Evolutionary conservation across 2,329 filamentous ascomycete species (phyloP), one percentile per base, ranked within the genome.

Genomic region (Aspergillus versicolor): DNA sequence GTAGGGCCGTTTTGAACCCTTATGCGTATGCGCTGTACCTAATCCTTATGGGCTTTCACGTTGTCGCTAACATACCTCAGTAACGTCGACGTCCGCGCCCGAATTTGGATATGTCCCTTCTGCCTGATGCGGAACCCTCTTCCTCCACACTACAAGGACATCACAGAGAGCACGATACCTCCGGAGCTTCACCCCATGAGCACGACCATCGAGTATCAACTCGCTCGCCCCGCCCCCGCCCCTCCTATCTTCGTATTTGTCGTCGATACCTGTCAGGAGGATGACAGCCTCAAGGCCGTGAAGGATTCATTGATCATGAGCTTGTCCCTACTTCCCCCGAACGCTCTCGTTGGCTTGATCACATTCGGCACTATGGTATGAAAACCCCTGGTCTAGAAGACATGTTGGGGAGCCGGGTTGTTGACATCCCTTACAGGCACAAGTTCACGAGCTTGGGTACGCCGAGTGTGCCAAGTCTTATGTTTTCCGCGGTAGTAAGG

Each of bases 401-500:
- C 45, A 37, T 57, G 43, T 57, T 22, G n/a, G 27, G 32, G 32
- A 21, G 22, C 54, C 60, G 21, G n/a, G 24, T 43, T 60, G 60
- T 56, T 68, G 42, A 63, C 46, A 21, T 13, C 2, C 47, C 13
- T 45, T 56, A 45, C 65, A 92, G 89, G 87, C 91, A 32, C 92
- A 97, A 84, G 91, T 99, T 17, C 94, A 99, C 73, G 94, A 99
- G 77, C 91, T 99, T 65, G 94, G 94, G 54, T 99, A 99, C 73
- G 92, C 90, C 54, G 94, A 97, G 77, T 99, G 94, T 76, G 91
- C 94, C 63, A 99, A 97, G 78, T 97, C 93, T 5, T 99, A 97
- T 70, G 94, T 99, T 42, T 99, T 99, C 83, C 87, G 93, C 56
- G 94, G 94, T 40, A 97, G 88, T 81, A 99, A 97, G 81, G 94